A percentile compares a stretch with the other conserved stretches of the same genome.
Evolutionary conservation across 2,329 filamentous ascomycete genomes (phyloP).

Genomic region (Neonectria ditissima): DNA sequence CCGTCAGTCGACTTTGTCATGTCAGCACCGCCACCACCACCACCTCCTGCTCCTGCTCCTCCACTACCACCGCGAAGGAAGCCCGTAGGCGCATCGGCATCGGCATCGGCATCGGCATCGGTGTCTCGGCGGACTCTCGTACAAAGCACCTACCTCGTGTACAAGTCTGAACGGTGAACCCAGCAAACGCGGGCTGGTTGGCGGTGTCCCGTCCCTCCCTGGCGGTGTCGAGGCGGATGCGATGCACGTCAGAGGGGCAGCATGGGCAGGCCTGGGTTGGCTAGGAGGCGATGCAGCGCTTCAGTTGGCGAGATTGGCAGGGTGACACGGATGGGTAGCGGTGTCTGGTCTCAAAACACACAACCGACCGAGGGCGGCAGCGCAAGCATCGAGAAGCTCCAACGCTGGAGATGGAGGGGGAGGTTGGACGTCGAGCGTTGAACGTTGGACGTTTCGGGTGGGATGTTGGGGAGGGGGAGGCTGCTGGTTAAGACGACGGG

Average conservation of each 20-base stretch:
- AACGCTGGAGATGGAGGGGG: not conserved
- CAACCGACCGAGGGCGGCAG: not conserved
- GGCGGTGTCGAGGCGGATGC: conserved; percentile 14
- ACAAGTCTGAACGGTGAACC: not conserved
- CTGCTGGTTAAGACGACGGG: conserved; percentile 14
- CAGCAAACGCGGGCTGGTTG: conserved; percentile 14
- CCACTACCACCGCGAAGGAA: not conserved
- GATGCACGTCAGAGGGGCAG: conserved; percentile 31
- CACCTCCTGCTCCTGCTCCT: not conserved
- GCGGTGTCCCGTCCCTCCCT: conserved; percentile 21
- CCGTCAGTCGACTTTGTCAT: conserved; percentile 27
- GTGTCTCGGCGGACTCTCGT: conserved; percentile 7
- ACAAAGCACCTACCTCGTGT: not conserved
- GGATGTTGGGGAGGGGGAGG: conserved; percentile 14
- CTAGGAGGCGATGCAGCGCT: conserved; percentile 11
- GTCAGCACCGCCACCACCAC: not conserved
- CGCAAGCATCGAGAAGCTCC: conserved; percentile 6
- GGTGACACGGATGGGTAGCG: conserved; percentile 14
- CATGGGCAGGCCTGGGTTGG: conserved; percentile 25
- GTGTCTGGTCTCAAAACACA: conserved; percentile 17
- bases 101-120: not conserved
- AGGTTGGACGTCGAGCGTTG: not conserved
- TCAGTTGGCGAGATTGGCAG: conserved; percentile 19
- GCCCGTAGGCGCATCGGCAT: not conserved
- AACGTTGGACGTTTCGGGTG: conserved; percentile 7